Evolutionary conservation across 2,329 filamentous ascomycete species (phyloP).

Genomic region (Lecanicillium sp.): DNA sequence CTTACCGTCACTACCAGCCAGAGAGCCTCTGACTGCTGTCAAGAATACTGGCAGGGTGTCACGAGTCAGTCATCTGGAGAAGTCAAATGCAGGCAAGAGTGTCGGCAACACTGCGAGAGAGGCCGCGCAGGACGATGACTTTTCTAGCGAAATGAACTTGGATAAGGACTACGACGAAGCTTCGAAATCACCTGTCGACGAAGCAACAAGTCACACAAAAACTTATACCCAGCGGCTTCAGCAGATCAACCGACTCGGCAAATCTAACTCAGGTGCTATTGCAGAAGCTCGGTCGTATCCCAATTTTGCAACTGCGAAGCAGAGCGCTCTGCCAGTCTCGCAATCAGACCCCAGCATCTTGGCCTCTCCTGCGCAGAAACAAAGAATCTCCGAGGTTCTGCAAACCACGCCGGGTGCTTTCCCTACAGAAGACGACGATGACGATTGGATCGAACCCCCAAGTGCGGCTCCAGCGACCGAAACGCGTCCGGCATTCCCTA

Average conservation of each 20-base stretch:
- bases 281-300: constrained; percentile 44
- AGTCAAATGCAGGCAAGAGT: constrained; percentile 68
- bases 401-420: constrained; percentile 53
- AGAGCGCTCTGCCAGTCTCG: constrained; percentile 20
- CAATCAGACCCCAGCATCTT: constrained; percentile 25
- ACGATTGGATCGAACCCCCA: constrained; percentile 58
- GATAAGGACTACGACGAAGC: constrained; percentile 35
- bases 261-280: constrained; percentile 44
- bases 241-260: constrained; percentile 71
- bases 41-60: constrained; percentile 76
- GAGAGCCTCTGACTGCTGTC: constrained; percentile 78
- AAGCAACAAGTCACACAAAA: constrained; percentile 58
- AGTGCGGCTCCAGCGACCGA: constrained; percentile 24
- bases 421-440: constrained; percentile 50
- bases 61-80: constrained; percentile 72
- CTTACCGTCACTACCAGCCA: constrained; percentile 85
- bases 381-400: constrained; percentile 20
- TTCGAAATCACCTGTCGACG: constrained; percentile 39
- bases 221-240: constrained; percentile 91
- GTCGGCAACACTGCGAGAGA: constrained; percentile 47
- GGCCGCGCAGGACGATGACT: constrained; percentile 38
- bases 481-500: constrained; percentile 47
- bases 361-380: constrained; percentile 24
- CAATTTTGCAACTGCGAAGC: constrained; percentile 30
- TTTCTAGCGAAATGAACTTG: constrained; percentile 48